These are phyloP conservation scores for Hypoxylon rickii DNA, from an alignment of 495 filamentous ascomycete species.

Conservation along the genomic window DNA sequence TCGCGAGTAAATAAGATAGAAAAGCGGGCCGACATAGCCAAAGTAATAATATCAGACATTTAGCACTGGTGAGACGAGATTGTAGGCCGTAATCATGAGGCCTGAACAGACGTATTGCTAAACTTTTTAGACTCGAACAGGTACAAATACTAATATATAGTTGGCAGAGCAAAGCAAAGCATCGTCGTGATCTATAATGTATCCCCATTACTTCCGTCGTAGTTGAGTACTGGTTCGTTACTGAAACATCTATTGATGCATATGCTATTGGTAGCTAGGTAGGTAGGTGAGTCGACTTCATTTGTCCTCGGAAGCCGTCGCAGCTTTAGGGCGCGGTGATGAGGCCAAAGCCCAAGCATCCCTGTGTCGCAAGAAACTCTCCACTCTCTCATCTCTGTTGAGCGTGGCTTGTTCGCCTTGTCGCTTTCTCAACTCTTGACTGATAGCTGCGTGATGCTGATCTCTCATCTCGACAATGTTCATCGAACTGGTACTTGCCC, in stretches of 20 bases:
- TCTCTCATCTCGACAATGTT: constrained; percentile 65
- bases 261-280: neutral
- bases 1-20: neutral
- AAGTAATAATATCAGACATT: too few relatives aligned
- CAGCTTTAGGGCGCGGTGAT: neutral
- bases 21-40: neutral
- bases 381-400: constrained; percentile 65
- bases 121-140: too few relatives aligned
- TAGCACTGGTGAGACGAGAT: too few relatives aligned
- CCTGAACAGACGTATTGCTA: too few relatives aligned
- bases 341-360: constrained; percentile 47
- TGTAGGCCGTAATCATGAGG: too few relatives aligned
- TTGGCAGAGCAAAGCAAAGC: too few relatives aligned
- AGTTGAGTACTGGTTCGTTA: too few relatives aligned
- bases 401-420: constrained; percentile 55
- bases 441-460: constrained; percentile 64
- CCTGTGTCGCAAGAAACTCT: constrained; percentile 72
- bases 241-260: neutral
- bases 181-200: too few relatives aligned
- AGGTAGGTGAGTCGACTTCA: neutral
- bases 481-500: constrained; percentile 61
- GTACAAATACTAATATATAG: too few relatives aligned
- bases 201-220: too few relatives aligned
- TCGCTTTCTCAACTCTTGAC: constrained; percentile 62
- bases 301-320: constrained; percentile 11